Base-by-base conservation (phyloP, 1,284 basidiomycete genomes). In the Marasmius fiardii region DNA sequence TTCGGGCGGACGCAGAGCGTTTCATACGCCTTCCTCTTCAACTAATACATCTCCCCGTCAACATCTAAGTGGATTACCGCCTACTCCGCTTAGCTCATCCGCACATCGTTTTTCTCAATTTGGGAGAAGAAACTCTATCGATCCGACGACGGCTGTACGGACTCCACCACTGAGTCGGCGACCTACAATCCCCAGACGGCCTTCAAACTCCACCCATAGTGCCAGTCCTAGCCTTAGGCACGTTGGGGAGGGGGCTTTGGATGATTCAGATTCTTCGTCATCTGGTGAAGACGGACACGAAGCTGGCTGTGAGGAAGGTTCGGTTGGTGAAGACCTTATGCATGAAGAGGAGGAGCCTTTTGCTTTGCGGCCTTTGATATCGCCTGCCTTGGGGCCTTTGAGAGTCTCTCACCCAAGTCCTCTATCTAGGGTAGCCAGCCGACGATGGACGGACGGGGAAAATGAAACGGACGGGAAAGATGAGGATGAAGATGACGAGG, bases 191-290 rank as follows among this genome's bases (percentile, higher is more conserved):
- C 60, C 62, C 21, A 67, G 74, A 47, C 71, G 73, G 24, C 67
- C 72, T 14, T 74, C 74, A 1, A 55, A 70, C 5, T 70, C 71
- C 0, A 58, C 60, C 53, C 66, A 72, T 33, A 75, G 69, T 54
- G 57, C 69, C 7, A 79, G 76, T 60, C 72, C 74, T 31, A 83
- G 75, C 55, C 68, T 81, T 33, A 73, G 80, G 2, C 81, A 89
- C 61, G 80, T 87, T 2, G 90, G 89, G 11, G 89, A 90, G 63
- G 88, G 90, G 21, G 86, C 86, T 2, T 69, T 92, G 10, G 85
- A 87, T 59, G 87, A 90, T 64, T 90, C 86, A 0, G 88, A 90
- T 68, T 86, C 85, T 1, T 78, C 70, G 21, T 57, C 56, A 0
- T 71, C 70, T 12, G 63, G 74, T 18, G 76, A 74, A 0, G 73